Base-by-base conservation (phyloP, 2,329 filamentous ascomycete species). In the Ophiocordyceps australis region DNA sequence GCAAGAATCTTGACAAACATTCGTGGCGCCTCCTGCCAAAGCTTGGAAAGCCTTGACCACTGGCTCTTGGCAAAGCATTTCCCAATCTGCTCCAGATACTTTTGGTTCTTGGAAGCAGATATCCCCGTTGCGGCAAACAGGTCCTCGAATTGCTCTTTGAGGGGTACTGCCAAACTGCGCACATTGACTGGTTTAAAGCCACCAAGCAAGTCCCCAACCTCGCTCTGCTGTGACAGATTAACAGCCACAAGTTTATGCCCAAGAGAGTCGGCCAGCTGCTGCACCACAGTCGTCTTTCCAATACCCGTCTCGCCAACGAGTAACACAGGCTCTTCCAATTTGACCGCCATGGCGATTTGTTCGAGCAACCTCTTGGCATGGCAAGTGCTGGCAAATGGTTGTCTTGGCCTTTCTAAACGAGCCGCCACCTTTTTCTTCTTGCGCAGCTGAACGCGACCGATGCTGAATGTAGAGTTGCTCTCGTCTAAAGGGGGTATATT, bases 251-350 rank as follows among this genome's bases (percentile, higher is more conserved):
- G 65, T 39, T 81, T 91, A 43, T 83, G 78, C 2, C 85, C 81
- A 16, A 94, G 62, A 4, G 76, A 66, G 30, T 78, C 74, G 0
- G 89, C 83, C 29, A 99, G 59, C 43, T 94, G 83, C 47, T 99
- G 89, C 10, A 98, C 75, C 15, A 89, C 79, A 0, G 89, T 93
- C 1, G 89, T 99, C 53, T 99, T 99, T 40, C 89, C 89, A 26
- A 93, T 94, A 57, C 89, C 89, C 7, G 89, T 99, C 55, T 99
- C 89, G 43, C 89, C 89, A n/a, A 99, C 89, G 16, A 99, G 68
- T 12, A 99, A 56, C 2, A 93, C 68, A 4, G 91, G 83, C 42
- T 99, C 89, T n/a, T 70, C 67, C 39, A 83, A 68, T 33, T 77
- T 73, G 5, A 94, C 70, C 2, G 83, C 77, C 20, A 81, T 74